Conservation (phyloP, 2,329 filamentous ascomycete genomes). For the Lecanicillium sp. region DNA sequence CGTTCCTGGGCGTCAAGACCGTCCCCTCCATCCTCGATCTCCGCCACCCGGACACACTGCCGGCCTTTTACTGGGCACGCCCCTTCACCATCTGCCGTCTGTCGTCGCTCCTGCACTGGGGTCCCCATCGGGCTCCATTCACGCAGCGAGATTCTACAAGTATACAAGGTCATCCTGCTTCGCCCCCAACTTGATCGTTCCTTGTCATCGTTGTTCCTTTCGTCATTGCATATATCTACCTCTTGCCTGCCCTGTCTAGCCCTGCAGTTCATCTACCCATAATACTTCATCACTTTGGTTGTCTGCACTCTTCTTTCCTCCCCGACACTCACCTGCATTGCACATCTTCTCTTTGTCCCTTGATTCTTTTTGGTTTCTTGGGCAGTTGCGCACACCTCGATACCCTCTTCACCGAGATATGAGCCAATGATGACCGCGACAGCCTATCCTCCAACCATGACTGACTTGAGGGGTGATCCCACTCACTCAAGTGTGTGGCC, state of each 20-base stretch:
- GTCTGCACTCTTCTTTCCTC: too few relatives aligned
- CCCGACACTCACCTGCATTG: too few relatives aligned
- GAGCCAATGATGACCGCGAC: conserved; percentile 56
- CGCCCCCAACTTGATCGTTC: conserved; percentile 13
- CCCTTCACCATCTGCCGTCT: conserved; percentile 14
- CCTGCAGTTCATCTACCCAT: too few relatives aligned
- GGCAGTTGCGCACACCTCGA: not conserved
- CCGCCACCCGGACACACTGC: conserved; percentile 38
- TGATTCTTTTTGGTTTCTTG: not conserved
- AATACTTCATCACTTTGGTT: too few relatives aligned
- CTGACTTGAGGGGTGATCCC: conserved; percentile 56
- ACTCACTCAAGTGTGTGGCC: conserved; percentile 53
- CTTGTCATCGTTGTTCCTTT: conserved; percentile 9
- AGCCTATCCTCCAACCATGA: conserved; percentile 56
- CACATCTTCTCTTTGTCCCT: not conserved
- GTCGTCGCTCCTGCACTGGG: conserved; percentile 12
- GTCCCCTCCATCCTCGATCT: conserved; percentile 21
- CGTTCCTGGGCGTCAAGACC: conserved; percentile 34
- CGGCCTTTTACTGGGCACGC: conserved; percentile 32
- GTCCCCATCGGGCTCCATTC: conserved; percentile 14
- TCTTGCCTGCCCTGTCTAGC: not conserved
- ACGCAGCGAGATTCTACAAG: conserved; percentile 15
- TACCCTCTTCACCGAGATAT: conserved; percentile 32
- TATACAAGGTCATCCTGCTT: conserved; percentile 14
- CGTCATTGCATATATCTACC: conserved; percentile 5